Base-by-base conservation (phyloP, 176 grass and related monocot species). In the Eleusine coracana region DNA sequence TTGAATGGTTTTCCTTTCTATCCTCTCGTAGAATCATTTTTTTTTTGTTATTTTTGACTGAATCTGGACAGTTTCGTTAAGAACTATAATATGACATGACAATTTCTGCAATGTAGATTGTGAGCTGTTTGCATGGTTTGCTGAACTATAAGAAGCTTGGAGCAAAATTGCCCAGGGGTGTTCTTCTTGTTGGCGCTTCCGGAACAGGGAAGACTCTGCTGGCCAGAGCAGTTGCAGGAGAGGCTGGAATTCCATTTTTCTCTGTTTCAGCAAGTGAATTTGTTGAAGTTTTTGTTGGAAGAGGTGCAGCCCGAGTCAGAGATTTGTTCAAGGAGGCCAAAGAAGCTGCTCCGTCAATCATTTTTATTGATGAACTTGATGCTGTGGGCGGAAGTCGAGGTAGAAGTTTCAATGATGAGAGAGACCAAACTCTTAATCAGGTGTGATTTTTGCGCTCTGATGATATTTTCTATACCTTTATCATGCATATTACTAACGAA, bases 301-400 rank as follows among this genome's bases (percentile, higher is more conserved):
- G 92, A 88, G 93, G 93, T 73, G 96, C 96, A 9, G 96, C 96
- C 23, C 85, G 96, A 27, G 93, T 95, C 6, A 95, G 96, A 73
- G 96, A 95, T 54, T 89, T 98, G 76, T 98, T 98, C 82, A 98
- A 92, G 76, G 96, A 95, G 80, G 96, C 96, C 17, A 98, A 94
- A 88, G 83, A 91, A 84, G 80, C 83, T 77, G 87, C 96, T 15
- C 96, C 96, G 1, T 94, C 92, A 74, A 89, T 98, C 66, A 87
- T 98, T 61, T 98, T 98, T 82, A 95, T 98, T 68, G 96, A 98
- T 83, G 96, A 98, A 79, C 87, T 98, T 78, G 96, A 98, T 98
- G 91, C 96, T 18, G 96, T 98, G 62, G 96, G 96, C 86, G 93
- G 92, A 60, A 93, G 92, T 75, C 88, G 96, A 70, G 93, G 91